Conservation (phyloP, 805 yeast genomes). For the Candida ulmi region DNA sequence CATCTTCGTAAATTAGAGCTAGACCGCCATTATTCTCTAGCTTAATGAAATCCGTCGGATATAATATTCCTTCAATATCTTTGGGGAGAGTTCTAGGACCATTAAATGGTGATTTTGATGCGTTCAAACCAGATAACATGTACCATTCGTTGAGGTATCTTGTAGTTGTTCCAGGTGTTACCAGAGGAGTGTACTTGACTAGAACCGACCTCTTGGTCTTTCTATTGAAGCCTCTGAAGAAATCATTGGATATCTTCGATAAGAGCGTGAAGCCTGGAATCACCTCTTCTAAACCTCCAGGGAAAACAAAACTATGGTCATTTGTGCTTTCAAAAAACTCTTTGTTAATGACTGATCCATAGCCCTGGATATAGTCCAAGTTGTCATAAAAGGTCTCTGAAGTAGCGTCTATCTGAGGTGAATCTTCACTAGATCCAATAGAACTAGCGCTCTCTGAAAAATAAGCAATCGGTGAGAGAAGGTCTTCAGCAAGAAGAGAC, state of each 20-base stretch:
- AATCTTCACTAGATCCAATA: neutral
- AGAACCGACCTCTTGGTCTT: conserved; percentile 11
- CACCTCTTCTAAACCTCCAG: conserved; percentile 6
- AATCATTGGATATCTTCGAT: conserved; percentile 15
- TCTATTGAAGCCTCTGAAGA: conserved; percentile 16
- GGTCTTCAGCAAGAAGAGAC: conserved; percentile 6
- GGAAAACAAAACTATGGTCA: conserved; percentile 2
- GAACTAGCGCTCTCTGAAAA: conserved; percentile 7
- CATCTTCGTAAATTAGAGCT: conserved; percentile 16
- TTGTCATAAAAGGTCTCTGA: neutral
- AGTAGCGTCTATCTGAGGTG: neutral
- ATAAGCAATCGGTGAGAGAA: conserved; percentile 11
- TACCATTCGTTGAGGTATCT: conserved; percentile 21
- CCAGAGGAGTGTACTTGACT: conserved; percentile 12
- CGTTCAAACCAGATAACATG: conserved; percentile 11
- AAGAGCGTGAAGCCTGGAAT: conserved; percentile 15
- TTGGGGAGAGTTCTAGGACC: conserved; percentile 10
- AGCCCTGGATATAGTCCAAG: neutral
- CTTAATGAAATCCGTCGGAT: conserved; percentile 13
- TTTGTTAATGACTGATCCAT: conserved; percentile 6
- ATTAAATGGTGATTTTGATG: neutral
- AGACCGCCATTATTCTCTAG: conserved; percentile 9
- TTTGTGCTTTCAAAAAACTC: conserved; percentile 13
- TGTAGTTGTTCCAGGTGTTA: conserved; percentile 15
- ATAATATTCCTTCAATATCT: conserved; percentile 13